Evolutionary conservation across 495 filamentous ascomycete genomes (phyloP).

Genomic region (Lepraria neglecta): DNA sequence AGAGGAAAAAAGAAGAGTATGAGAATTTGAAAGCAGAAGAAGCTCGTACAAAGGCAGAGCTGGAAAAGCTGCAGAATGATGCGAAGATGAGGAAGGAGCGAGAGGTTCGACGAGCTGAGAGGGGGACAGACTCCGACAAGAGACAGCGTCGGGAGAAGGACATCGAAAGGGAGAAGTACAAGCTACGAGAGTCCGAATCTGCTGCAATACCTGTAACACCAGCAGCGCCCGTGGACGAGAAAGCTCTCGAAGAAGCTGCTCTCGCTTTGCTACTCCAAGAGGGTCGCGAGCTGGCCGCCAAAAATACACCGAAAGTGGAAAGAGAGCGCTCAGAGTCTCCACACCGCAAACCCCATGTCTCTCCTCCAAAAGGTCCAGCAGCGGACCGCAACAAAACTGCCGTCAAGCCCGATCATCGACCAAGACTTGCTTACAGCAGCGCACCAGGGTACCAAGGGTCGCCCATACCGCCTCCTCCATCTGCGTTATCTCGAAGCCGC

Average conservation of each 20-base stretch:
- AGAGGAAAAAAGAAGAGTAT: constrained; percentile 63
- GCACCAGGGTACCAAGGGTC: constrained; percentile 21
- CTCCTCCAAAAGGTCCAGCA: constrained; percentile 23
- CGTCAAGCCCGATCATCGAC: constrained; percentile 10
- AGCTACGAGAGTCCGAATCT: constrained; percentile 27
- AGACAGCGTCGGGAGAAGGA: constrained; percentile 49
- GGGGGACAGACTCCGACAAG: constrained; percentile 48
- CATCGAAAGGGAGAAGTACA: constrained; percentile 38
- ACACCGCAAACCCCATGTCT: constrained; percentile 30
- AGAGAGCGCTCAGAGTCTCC: constrained; percentile 49
- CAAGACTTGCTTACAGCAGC: constrained; percentile 23
- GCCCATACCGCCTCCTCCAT: constrained; percentile 15
- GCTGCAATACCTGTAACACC: constrained; percentile 23
- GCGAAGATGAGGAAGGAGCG: constrained; percentile 51
- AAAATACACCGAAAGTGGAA: constrained; percentile 51
- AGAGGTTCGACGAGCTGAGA: constrained; percentile 46
- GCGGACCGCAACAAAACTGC: constrained; percentile 16
- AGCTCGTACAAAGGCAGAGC: constrained; percentile 57
- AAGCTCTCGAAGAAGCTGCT: constrained; percentile 52
- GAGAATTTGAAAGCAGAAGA: constrained; percentile 57
- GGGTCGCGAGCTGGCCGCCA: constrained; percentile 55
- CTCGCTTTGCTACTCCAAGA: constrained; percentile 52
- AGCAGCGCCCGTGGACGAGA: constrained; percentile 45
- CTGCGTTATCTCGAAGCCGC: constrained; percentile 11
- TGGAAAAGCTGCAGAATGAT: constrained; percentile 53